Base-by-base conservation (phyloP, 192 early-diverging fungal species). In the Gamsiella multidivaricata region DNA sequence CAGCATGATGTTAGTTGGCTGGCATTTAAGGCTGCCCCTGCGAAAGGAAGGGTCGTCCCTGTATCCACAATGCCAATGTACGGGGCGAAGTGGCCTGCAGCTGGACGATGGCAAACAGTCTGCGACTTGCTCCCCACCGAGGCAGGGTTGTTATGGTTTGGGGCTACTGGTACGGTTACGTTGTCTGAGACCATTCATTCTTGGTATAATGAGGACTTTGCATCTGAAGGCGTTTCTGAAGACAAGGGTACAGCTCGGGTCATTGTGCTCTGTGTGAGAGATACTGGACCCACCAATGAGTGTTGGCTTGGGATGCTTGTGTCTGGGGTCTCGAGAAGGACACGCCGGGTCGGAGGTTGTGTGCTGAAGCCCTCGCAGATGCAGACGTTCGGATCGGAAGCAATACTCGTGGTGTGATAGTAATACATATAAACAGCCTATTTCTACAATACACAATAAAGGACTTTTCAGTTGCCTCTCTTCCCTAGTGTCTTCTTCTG, bases 1-100 rank as follows among this genome's bases (percentile, higher is more conserved):
- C 51, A 53, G 51, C 26, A 53, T 17, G 51, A 53, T 53, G 51
- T 53, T 6, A 53, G 51, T 53, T 53, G 51, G 51, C 28, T 53
- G 51, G 51, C 51, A 4, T 53, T 53, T 17, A 5, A 53, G 51
- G 51, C 51, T 53, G 26, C 15, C 7, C 26, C 51, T 26, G 9
- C 51, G 26, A 15, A 28, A 8, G 51, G 51, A 53, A 28, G 26
- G 51, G 51, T 53, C 11, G 26, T 53, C 22, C 47, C 47, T 53
- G 15, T 53, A 28, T 17, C 7, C 5, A 53, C 51, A 22, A 29
- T 53, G 51, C 51, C 51, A 53, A 28, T 53, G 51, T 53, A 53
- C 17, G 51, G 51, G 51, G 51, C 51, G 17, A 53, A 3, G 17
- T 53, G 51, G 51, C 51, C 51, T 20, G 51, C 51, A 53, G 28